Evolutionary conservation across 148 eudicot genomes (phyloP).

Genomic region (Rhododendron kiyosumense): DNA sequence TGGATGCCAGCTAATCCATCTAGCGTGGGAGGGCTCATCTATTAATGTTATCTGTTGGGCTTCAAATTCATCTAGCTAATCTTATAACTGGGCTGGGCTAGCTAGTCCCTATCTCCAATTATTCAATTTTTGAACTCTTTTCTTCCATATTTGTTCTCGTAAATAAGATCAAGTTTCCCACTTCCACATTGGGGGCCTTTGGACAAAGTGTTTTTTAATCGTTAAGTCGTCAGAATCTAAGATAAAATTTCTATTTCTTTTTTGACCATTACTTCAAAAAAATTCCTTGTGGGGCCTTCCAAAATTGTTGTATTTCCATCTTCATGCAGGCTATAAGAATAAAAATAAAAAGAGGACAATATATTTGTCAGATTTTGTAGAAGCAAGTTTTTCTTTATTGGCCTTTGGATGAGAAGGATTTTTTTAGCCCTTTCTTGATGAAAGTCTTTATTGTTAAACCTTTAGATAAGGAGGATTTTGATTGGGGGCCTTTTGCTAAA

Average conservation of each 20-base stretch:
- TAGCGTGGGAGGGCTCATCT: no score
- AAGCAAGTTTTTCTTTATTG: not conserved
- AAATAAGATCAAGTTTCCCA: not conserved
- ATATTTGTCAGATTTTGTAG: not conserved
- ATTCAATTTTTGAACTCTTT: not conserved
- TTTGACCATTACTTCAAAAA: not conserved
- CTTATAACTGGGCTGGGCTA: no score
- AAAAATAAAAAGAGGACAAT: not conserved
- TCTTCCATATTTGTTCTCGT: not conserved
- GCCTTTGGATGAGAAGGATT: not conserved
- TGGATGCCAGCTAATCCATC: no score
- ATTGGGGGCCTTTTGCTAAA: not conserved
- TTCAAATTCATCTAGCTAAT: no score
- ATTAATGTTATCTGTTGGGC: no score
- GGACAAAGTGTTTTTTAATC: not conserved
- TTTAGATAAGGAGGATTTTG: not conserved
- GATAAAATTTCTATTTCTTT: not conserved
- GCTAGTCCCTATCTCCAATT: not conserved
- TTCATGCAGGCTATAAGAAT: not conserved
- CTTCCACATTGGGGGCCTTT: not conserved
- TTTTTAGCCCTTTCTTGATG: not conserved
- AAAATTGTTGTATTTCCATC: not conserved
- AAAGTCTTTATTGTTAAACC: not conserved
- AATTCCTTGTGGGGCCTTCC: not conserved
- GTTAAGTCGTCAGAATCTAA: not conserved